phyloP scores from a whole-genome alignment of 106 monocot genomes.

The Platanthera guangdongensis region DNA sequence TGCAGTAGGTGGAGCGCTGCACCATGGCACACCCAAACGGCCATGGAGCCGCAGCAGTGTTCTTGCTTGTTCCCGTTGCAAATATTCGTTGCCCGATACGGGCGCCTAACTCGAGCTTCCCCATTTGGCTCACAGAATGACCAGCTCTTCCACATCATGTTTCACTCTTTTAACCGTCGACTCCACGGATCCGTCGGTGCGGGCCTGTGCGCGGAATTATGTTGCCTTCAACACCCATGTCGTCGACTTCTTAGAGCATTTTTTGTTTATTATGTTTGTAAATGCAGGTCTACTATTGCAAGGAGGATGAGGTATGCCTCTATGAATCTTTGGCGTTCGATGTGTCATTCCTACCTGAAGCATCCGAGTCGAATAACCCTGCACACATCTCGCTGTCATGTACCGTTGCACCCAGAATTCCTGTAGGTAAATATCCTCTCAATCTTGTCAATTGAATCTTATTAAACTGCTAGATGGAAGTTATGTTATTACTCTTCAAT shows the following conservation, averaged over 20 bases:
- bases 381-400: slow-evolving; percentile 44
- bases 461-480: not conserved
- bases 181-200: no score
- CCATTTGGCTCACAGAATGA: no score
- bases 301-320: slow-evolving; percentile 95
- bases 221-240: not conserved
- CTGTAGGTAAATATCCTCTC: slow-evolving; percentile 26
- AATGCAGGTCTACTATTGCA: slow-evolving; percentile 85
- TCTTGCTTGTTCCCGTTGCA: no score
- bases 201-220: no score
- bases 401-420: slow-evolving; percentile 51
- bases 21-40: no score
- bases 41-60: no score
- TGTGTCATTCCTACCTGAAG: slow-evolving; percentile 53
- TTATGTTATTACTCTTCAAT: not conserved
- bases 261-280: not conserved
- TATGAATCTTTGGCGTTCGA: slow-evolving; percentile 78
- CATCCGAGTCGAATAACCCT: slow-evolving; percentile 15
- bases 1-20: no score
- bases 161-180: no score
- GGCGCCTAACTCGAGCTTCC: no score
- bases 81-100: no score
- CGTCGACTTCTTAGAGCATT: not conserved
- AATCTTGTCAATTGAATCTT: slow-evolving; percentile 20
- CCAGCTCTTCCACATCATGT: no score